Conservation (phyloP, 2,329 filamentous ascomycete species). For the Fusarium incarnatum region DNA sequence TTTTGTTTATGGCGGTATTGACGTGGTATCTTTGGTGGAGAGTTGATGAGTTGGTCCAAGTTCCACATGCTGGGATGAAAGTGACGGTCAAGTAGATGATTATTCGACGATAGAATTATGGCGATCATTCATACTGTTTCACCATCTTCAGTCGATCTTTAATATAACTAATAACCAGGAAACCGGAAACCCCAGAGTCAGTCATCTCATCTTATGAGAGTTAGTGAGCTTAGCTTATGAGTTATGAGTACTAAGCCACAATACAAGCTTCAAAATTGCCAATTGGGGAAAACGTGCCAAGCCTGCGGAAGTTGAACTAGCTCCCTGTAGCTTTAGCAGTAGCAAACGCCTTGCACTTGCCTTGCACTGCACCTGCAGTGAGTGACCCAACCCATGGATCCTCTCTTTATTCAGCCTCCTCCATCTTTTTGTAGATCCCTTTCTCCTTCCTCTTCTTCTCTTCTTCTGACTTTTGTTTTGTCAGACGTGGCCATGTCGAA, state of each 20-base stretch:
- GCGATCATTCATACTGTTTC: background rate
- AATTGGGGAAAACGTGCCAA: slow-evolving; percentile 42
- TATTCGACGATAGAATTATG: background rate
- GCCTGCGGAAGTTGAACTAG: slow-evolving; percentile 21
- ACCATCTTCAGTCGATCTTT: background rate
- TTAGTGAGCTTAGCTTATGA: no score
- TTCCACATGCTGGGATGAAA: slow-evolving; percentile 17
- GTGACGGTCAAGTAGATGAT: slow-evolving; percentile 1
- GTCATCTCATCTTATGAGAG: background rate
- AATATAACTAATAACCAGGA: background rate
- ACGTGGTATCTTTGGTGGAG: slow-evolving; percentile 15
- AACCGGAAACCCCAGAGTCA: background rate
- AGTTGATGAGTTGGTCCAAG: slow-evolving; percentile 34
- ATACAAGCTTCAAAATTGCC: slow-evolving; percentile 18
- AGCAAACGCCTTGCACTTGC: slow-evolving; percentile 2
- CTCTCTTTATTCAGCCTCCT: slow-evolving; percentile 36
- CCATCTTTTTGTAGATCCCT: slow-evolving; percentile 19
- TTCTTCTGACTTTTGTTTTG: background rate
- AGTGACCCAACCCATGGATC: slow-evolving; percentile 22
- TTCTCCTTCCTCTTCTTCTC: background rate
- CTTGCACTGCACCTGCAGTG: background rate
- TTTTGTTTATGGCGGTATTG: background rate
- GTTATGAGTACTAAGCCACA: background rate
- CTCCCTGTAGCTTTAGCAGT: slow-evolving; percentile 24
- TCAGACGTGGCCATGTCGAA: background rate